A percentile compares a stretch with the other conserved stretches of the same genome.
phyloP scores from a whole-genome alignment of 805 yeast species.

The Hanseniaspora meyeri region DNA sequence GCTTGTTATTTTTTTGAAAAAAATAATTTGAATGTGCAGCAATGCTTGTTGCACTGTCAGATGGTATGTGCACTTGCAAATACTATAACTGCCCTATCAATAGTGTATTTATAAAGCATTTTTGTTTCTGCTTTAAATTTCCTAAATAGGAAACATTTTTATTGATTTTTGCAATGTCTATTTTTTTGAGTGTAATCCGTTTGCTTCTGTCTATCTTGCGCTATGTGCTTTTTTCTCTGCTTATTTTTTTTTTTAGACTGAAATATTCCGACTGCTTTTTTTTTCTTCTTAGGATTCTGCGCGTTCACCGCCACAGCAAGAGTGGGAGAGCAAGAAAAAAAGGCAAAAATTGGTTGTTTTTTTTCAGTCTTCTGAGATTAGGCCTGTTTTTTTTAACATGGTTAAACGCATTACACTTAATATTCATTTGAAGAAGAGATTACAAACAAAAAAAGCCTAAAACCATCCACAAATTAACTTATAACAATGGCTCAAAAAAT shows the following conservation, averaged over 20 bases:
- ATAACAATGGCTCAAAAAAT: constrained; percentile 47
- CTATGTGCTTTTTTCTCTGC: neutral
- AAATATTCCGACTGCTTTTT: neutral
- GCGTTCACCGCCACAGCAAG: neutral
- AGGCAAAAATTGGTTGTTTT: neutral
- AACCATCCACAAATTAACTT: constrained; percentile 10
- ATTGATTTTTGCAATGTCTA: too few relatives aligned
- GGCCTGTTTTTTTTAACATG: neutral
- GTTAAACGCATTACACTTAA: neutral
- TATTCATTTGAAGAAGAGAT: neutral
- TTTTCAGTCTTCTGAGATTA: neutral
- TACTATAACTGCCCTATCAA: too few relatives aligned
- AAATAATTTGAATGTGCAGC: too few relatives aligned
- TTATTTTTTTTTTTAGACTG: neutral
- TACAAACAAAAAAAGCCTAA: neutral
- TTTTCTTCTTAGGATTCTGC: neutral
- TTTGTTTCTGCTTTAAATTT: too few relatives aligned
- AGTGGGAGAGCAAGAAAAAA: neutral
- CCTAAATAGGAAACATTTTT: neutral
- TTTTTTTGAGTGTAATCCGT: too few relatives aligned
- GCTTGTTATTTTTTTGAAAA: too few relatives aligned
- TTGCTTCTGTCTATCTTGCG: neutral
- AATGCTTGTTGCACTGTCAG: too few relatives aligned
- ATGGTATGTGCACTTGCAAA: too few relatives aligned
- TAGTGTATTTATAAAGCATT: too few relatives aligned